These are phyloP conservation scores for Scheffersomyces amazonensis DNA, from an alignment of 805 yeast species.

Conservation along the genomic window DNA sequence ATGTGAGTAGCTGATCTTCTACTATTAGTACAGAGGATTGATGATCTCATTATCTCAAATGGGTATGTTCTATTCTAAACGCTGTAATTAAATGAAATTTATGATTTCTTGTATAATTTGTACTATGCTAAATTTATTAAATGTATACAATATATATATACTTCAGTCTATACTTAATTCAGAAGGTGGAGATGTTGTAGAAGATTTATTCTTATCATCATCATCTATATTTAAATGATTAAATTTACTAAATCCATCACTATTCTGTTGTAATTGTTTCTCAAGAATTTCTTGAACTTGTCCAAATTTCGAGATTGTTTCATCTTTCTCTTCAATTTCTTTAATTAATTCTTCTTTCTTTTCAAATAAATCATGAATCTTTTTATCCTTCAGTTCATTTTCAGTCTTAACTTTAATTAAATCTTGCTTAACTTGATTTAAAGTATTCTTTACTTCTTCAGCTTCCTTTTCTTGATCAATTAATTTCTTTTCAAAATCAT, in stretches of 20 bases:
- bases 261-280: neutral
- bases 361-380: neutral
- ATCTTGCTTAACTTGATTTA: neutral
- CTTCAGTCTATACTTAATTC: neutral
- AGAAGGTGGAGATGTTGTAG: neutral
- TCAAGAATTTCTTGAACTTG: neutral
- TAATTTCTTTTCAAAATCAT: neutral
- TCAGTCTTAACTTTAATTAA: neutral
- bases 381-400: neutral
- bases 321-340: neutral
- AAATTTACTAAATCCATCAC: no score
- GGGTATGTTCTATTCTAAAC: no score
- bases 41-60: no score
- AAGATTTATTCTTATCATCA: neutral
- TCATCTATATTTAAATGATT: neutral
- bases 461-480: neutral
- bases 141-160: no score
- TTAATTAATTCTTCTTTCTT: neutral
- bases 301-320: neutral
- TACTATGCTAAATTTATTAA: no score
- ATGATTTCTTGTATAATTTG: no score
- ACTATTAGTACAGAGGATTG: no score
- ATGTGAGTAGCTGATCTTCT: no score
- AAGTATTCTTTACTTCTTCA: slow-evolving; percentile 1
- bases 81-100: no score